Percentiles rank a stretch among this genome's conserved stretches.
These are phyloP conservation scores for Aquilaria sinensis DNA, from an alignment of 345 rosid genomes.

Conservation along the genomic window DNA sequence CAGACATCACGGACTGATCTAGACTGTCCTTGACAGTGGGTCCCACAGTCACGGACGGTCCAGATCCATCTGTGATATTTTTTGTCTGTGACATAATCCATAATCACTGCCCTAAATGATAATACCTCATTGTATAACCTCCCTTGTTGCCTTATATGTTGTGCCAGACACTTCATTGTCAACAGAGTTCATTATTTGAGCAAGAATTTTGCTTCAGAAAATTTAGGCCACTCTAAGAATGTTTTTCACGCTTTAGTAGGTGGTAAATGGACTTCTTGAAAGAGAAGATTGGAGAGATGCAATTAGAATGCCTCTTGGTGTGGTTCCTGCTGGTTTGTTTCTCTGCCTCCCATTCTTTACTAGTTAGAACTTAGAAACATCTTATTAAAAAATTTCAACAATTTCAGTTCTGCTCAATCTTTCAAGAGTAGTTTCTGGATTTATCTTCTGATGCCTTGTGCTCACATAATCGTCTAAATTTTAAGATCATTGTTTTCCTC, in stretches of 20 bases:
- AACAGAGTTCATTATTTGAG: neutral
- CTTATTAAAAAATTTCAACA: neutral
- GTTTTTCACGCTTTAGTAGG: conserved; percentile 56
- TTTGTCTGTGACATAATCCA: too few species aligned
- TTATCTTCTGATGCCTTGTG: too few species aligned
- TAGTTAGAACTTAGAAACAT: neutral
- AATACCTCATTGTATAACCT: too few species aligned
- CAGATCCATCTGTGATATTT: too few species aligned
- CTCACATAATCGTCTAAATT: too few species aligned
- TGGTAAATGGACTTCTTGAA: conserved; percentile 90
- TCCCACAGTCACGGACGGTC: too few species aligned
- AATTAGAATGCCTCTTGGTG: conserved; percentile 70
- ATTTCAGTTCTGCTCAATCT: too few species aligned
- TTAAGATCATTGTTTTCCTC: too few species aligned
- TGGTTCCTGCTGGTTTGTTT: conserved; percentile 82
- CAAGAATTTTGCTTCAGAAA: conserved; percentile 4
- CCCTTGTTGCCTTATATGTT: neutral
- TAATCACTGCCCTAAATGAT: too few species aligned
- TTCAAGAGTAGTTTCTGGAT: too few species aligned
- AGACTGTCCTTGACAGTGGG: too few species aligned
- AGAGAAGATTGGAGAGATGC: conserved; percentile 85
- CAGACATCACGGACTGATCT: too few species aligned
- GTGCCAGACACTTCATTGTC: neutral
- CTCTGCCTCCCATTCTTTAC: neutral
- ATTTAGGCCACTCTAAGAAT: conserved; percentile 11